These are phyloP conservation scores for Suillus ampliporus DNA, from an alignment of 768 basidiomycete species.

Conservation along the genomic window DNA sequence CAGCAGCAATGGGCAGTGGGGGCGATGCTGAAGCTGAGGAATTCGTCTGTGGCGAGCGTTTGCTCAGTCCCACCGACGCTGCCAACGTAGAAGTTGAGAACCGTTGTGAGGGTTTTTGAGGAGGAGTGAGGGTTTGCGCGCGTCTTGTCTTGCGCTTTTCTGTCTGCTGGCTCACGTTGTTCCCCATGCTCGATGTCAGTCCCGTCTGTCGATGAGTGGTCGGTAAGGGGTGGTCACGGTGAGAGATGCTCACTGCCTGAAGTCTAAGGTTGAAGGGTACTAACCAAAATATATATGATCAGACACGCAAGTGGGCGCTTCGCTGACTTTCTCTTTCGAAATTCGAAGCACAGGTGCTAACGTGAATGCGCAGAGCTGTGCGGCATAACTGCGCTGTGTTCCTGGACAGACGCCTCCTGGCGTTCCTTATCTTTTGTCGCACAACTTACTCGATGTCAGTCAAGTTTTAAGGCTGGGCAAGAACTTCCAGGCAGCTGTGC, in stretches of 20 bases:
- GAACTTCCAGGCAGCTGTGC: neutral
- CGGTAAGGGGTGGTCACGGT: slow-evolving; percentile 6
- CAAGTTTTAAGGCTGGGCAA: slow-evolving; percentile 2
- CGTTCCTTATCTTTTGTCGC: too few relatives aligned
- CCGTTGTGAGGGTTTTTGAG: slow-evolving; percentile 35
- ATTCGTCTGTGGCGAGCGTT: slow-evolving; percentile 34
- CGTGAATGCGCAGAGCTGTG: neutral
- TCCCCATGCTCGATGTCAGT: slow-evolving; percentile 32
- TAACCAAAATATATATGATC: neutral
- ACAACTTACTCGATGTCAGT: neutral
- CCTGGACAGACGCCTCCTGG: neutral
- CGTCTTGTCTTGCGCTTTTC: slow-evolving; percentile 32
- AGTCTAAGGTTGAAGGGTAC: slow-evolving; percentile 4
- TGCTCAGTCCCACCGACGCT: slow-evolving; percentile 27
- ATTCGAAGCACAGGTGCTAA: slow-evolving; percentile 3
- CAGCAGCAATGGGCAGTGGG: neutral
- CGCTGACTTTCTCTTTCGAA: slow-evolving; percentile 3
- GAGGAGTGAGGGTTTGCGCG: slow-evolving; percentile 27
- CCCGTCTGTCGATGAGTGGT: neutral
- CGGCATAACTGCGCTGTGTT: neutral
- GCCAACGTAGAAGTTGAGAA: slow-evolving; percentile 12
- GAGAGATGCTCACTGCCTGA: slow-evolving; percentile 1
- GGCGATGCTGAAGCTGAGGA: slow-evolving; percentile 20
- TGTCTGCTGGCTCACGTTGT: slow-evolving; percentile 29
- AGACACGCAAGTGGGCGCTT: neutral